Evolutionary conservation across 805 yeast genomes (phyloP).

Genomic region (Starmerella tilneyi): DNA sequence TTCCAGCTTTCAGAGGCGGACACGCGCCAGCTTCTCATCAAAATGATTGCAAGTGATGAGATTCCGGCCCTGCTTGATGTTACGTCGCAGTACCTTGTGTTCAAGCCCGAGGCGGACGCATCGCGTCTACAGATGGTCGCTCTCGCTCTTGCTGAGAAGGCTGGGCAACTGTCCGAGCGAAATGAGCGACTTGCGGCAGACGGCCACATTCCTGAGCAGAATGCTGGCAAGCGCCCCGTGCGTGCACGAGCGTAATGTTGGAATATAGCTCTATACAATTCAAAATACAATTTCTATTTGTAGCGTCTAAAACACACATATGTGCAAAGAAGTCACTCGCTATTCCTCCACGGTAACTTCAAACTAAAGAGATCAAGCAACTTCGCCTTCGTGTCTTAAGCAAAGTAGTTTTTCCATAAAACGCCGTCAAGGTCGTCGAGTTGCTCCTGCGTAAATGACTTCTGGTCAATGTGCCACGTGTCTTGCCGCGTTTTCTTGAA

Average conservation of each 20-base stretch:
- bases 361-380: no score
- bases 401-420: slow-evolving; percentile 82
- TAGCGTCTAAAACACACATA: no score
- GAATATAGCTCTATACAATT: not conserved
- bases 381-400: no score
- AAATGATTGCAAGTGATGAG: slow-evolving; percentile 70
- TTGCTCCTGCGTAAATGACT: slow-evolving; percentile 63
- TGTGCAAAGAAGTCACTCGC: no score
- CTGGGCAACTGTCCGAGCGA: slow-evolving; percentile 65
- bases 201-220: slow-evolving; percentile 43
- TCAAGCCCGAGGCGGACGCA: slow-evolving; percentile 68
- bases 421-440: slow-evolving; percentile 91
- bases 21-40: slow-evolving; percentile 55
- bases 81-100: slow-evolving; percentile 49
- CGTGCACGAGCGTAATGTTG: slow-evolving; percentile 7
- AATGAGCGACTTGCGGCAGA: slow-evolving; percentile 75
- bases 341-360: no score
- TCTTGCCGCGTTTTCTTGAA: slow-evolving; percentile 90
- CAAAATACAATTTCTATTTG: not conserved
- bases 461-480: slow-evolving; percentile 87
- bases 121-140: slow-evolving; percentile 83
- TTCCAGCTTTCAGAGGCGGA: slow-evolving; percentile 52
- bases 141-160: slow-evolving; percentile 70
- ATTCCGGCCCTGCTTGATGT: slow-evolving; percentile 66
- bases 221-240: slow-evolving; percentile 14